phyloP scores from a whole-genome alignment of 2,329 filamentous ascomycete genomes.

The Bipolaris cookei region DNA sequence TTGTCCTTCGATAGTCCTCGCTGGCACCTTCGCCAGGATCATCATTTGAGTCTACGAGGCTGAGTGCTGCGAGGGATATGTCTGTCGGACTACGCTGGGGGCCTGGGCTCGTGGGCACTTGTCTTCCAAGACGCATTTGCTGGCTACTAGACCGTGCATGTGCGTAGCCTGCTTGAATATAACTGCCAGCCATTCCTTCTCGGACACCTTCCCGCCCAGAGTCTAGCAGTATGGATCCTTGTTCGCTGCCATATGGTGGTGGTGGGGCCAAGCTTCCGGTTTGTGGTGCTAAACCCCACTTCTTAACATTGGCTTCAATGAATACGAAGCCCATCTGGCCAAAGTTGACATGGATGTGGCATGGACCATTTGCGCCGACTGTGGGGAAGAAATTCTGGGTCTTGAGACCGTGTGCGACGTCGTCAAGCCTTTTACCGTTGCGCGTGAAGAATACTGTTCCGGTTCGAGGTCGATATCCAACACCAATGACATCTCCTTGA shows the following conservation, averaged over 20 bases:
- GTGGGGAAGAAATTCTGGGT: constrained; percentile 97
- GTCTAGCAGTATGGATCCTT: constrained; percentile 93
- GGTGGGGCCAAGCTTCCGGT: constrained; percentile 93
- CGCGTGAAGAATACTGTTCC: constrained; percentile 97
- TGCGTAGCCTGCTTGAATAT: constrained; percentile 56
- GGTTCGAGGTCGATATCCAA: constrained; percentile 92
- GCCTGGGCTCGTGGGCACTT: constrained; percentile 80
- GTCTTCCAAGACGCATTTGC: constrained; percentile 72
- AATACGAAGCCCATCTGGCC: constrained; percentile 98
- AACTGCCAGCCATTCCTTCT: constrained; percentile 59
- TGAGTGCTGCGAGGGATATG: constrained; percentile 88
- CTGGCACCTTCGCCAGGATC: constrained; percentile 77
- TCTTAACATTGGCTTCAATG: constrained; percentile 99
- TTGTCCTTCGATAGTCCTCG: constrained; percentile 33
- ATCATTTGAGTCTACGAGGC: constrained; percentile 69
- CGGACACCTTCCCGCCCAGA: constrained; percentile 67
- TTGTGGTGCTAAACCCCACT: constrained; percentile 97
- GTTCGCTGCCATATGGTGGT: constrained; percentile 94
- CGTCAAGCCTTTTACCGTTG: constrained; percentile 96
- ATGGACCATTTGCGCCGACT: constrained; percentile 93
- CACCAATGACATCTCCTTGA: constrained; percentile 94
- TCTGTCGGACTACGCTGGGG: constrained; percentile 91
- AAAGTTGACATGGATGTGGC: constrained; percentile 93
- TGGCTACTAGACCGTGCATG: constrained; percentile 79
- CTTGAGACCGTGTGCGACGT: constrained; percentile 91